phyloP scores from a whole-genome alignment of 768 basidiomycete genomes.

The Amyloporia xantha region DNA sequence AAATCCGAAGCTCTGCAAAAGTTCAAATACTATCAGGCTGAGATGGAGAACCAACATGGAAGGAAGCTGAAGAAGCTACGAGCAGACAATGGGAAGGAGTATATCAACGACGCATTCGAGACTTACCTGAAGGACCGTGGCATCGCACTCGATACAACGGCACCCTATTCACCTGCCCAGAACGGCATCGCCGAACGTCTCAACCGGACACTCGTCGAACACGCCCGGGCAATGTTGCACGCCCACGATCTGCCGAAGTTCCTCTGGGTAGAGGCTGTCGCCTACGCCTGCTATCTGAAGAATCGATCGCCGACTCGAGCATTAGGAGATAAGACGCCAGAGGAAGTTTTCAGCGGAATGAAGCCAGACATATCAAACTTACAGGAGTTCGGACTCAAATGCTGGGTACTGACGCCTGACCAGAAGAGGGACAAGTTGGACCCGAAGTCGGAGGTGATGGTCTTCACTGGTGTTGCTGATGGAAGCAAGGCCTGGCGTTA shows the following conservation, averaged over 20 bases:
- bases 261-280: constrained; percentile 20
- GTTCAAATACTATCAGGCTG: constrained; percentile 2
- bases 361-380: constrained; percentile 21
- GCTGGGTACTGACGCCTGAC: constrained; percentile 9
- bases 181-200: constrained; percentile 21
- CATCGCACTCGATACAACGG: constrained; percentile 16
- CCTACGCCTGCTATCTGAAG: constrained; percentile 12
- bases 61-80: constrained; percentile 14
- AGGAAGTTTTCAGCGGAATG: constrained; percentile 16
- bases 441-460: constrained; percentile 11
- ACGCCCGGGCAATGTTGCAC: constrained; percentile 13
- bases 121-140: constrained; percentile 10
- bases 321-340: constrained; percentile 14
- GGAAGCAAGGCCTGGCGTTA: constrained; percentile 17
- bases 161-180: constrained; percentile 15
- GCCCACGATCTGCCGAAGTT: constrained; percentile 10
- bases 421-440: constrained; percentile 10
- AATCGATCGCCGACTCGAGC: constrained; percentile 16
- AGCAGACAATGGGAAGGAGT: constrained; percentile 23
- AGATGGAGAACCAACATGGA: not conserved
- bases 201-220: constrained; percentile 16
- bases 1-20: constrained; percentile 2
- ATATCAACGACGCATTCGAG: constrained; percentile 1
- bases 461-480: constrained; percentile 17
- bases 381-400: constrained; percentile 15